Conservation (phyloP, 306 rosid genomes). For the Spatholobus suberectus region DNA sequence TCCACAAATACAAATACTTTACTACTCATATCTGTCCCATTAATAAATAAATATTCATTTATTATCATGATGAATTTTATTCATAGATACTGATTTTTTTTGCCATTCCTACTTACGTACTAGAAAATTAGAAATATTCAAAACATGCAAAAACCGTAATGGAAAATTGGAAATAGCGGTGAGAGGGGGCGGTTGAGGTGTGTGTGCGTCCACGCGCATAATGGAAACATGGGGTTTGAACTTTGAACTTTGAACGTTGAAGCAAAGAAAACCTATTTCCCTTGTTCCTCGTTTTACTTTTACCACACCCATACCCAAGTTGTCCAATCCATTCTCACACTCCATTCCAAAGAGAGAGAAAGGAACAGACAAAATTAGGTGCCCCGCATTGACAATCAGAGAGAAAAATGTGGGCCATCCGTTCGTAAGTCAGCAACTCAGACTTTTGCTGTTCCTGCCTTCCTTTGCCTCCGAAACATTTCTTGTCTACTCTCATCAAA, state of each 20-base stretch:
- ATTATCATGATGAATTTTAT: too few relatives aligned
- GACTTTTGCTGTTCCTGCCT: slow-evolving; percentile 38
- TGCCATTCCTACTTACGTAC: too few relatives aligned
- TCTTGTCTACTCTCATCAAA: slow-evolving; percentile 16
- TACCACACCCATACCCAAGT: slow-evolving; percentile 26
- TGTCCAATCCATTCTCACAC: neutral
- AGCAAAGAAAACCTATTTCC: neutral
- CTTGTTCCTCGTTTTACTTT: neutral
- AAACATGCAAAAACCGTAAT: too few relatives aligned
- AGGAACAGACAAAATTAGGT: slow-evolving; percentile 42
- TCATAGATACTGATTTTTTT: too few relatives aligned
- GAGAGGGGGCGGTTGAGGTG: too few relatives aligned
- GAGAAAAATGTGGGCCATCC: neutral
- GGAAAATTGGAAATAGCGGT: too few relatives aligned
- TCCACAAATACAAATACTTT: too few relatives aligned
- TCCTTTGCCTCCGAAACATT: neutral
- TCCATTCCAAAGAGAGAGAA: slow-evolving; percentile 28
- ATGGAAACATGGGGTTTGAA: slow-evolving; percentile 13
- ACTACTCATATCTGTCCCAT: too few relatives aligned
- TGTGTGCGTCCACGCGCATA: slow-evolving; percentile 36
- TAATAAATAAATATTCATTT: too few relatives aligned
- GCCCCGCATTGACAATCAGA: slow-evolving; percentile 38
- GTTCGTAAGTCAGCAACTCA: slow-evolving; percentile 42
- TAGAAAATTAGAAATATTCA: too few relatives aligned
- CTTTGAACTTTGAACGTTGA: slow-evolving; percentile 20